Evolutionary conservation across 2,329 filamentous ascomycete species (phyloP).

Genomic region (Seiridium unicorne): DNA sequence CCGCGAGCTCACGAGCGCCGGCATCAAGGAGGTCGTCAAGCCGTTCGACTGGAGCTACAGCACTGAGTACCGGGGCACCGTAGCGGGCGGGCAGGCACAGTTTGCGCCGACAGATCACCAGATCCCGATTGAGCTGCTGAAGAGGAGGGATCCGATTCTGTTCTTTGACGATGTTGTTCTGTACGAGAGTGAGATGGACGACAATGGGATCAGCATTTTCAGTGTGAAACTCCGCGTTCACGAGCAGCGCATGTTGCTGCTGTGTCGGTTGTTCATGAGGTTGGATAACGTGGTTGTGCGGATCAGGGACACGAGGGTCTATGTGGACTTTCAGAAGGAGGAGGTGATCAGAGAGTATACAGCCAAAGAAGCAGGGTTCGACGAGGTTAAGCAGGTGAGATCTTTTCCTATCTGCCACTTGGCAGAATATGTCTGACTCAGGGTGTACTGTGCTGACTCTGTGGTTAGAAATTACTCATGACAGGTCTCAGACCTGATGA

Average conservation of each 20-base stretch:
- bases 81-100: constrained; percentile 23
- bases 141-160: constrained; percentile 85
- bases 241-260: constrained; percentile 80
- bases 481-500: constrained; percentile 53
- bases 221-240: constrained; percentile 93
- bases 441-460: neutral
- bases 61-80: constrained; percentile 78
- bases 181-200: constrained; percentile 96
- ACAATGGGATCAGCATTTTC: constrained; percentile 90
- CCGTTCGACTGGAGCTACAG: constrained; percentile 99
- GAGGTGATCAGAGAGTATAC: constrained; percentile 88
- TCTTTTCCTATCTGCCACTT: neutral
- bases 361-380: constrained; percentile 80
- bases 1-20: constrained; percentile 74
- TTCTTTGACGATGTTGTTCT: constrained; percentile 97
- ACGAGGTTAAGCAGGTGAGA: constrained; percentile 69
- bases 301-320: constrained; percentile 86
- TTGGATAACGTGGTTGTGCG: constrained; percentile 87
- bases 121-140: constrained; percentile 85
- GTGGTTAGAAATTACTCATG: constrained; percentile 32
- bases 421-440: too few relatives aligned
- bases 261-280: constrained; percentile 87
- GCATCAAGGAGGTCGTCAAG: constrained; percentile 90
- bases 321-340: constrained; percentile 79
- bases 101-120: constrained; percentile 32